Percentiles rank a stretch among this genome's conserved stretches.
phyloP scores from a whole-genome alignment of 495 filamentous ascomycete genomes.

The Lentithecium fluviatile region DNA sequence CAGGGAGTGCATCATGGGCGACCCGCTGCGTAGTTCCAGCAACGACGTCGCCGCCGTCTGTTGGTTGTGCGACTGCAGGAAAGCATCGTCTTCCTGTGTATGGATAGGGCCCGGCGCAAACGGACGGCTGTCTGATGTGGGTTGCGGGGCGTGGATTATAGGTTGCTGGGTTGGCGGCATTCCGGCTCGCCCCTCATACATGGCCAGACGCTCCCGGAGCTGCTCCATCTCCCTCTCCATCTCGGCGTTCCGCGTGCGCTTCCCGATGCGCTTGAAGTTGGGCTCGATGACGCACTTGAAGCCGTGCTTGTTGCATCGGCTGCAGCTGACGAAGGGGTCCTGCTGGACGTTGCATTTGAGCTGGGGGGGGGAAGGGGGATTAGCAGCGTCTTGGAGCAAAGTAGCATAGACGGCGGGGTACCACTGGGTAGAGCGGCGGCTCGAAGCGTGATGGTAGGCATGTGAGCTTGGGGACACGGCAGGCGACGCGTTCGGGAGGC shows the following conservation, averaged over 20 bases:
- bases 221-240: conserved; percentile 72
- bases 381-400: no score
- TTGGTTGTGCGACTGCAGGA: conserved; percentile 68
- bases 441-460: no score
- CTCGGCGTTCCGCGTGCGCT: conserved; percentile 85
- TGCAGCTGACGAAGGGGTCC: conserved; percentile 78
- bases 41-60: conserved; percentile 76
- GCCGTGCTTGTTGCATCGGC: conserved; percentile 78
- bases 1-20: conserved; percentile 48
- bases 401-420: no score
- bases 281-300: conserved; percentile 90
- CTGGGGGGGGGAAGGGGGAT: conserved; percentile 44
- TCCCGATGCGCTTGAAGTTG: conserved; percentile 90
- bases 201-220: conserved; percentile 51
- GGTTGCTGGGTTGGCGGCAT: conserved; percentile 4
- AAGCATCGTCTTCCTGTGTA: conserved; percentile 39
- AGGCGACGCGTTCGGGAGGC: no score
- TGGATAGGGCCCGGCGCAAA: conserved; percentile 31
- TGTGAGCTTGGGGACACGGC: no score
- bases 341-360: conserved; percentile 88
- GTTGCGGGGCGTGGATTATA: conserved; percentile 22
- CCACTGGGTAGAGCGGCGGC: no score
- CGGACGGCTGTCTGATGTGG: conserved; percentile 17
- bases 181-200: conserved; percentile 41
- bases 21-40: conserved; percentile 65